phyloP scores from a whole-genome alignment of 805 yeast species.

The Saccharomycopsis fodiens region DNA sequence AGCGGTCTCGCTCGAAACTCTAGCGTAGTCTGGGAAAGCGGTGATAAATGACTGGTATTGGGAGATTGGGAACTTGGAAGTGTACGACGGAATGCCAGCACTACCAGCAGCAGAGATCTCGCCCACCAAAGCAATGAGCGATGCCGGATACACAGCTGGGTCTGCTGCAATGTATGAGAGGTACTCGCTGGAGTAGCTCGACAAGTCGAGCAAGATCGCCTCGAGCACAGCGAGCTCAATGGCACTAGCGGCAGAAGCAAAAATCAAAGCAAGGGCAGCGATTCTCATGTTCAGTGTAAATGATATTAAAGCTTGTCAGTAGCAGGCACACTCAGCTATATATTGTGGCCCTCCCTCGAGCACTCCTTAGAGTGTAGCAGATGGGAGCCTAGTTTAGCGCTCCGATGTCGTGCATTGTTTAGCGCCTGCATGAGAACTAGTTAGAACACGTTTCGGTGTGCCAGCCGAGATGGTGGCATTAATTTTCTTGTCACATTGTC shows the following conservation, averaged over 20 bases:
- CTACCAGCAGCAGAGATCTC: neutral
- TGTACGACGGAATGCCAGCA: neutral
- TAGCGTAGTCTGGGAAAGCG: neutral
- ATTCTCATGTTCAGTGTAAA: neutral
- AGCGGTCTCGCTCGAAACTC: neutral
- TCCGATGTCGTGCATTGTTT: no score
- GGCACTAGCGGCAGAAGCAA: neutral
- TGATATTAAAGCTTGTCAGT: no score
- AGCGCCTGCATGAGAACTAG: no score
- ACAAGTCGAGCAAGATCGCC: neutral
- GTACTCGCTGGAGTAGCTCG: neutral
- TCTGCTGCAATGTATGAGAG: neutral
- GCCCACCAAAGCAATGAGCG: neutral
- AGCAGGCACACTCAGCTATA: no score
- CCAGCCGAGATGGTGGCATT: no score
- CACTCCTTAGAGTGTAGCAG: no score
- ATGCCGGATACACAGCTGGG: neutral
- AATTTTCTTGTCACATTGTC: no score
- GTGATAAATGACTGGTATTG: neutral
- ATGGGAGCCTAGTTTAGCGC: no score
- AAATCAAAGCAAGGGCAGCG: neutral
- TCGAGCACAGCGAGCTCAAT: neutral
- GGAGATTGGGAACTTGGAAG: constrained; percentile 2
- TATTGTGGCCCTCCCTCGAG: no score
- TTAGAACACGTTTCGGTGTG: no score